These are phyloP conservation scores for Porcisia deanei DNA, from an alignment of 208 protist species.

Conservation along the genomic window DNA sequence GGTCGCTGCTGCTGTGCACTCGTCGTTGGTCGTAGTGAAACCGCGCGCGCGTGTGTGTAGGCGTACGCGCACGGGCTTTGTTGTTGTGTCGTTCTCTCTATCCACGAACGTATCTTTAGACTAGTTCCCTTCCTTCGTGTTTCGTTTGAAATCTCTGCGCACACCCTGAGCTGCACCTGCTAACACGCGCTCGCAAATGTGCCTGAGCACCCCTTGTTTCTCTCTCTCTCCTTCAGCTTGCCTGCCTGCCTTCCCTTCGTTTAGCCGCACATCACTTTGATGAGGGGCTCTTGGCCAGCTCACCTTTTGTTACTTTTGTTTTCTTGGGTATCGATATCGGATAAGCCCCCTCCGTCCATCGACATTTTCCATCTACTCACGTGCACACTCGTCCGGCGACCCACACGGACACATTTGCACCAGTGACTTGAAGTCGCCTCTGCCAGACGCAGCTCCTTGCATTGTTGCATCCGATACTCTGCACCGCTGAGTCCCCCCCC, in stretches of 20 bases:
- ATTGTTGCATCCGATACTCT: not conserved
- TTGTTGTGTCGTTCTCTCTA: not conserved
- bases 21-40: not conserved
- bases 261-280: not conserved
- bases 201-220: not conserved
- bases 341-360: not conserved
- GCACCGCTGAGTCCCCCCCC: not conserved
- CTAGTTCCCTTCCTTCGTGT: conserved; percentile 8
- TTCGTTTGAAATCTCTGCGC: not conserved
- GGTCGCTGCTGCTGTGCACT: not conserved
- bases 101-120: not conserved
- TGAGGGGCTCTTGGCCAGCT: not conserved
- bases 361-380: not conserved
- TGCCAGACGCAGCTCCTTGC: not conserved
- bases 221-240: not conserved
- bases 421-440: not conserved
- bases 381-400: not conserved
- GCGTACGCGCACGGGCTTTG: too few species aligned
- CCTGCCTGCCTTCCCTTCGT: too few species aligned
- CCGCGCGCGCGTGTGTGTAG: too few species aligned
- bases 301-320: not conserved
- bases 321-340: not conserved
- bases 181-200: not conserved
- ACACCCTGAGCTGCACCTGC: not conserved
- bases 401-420: not conserved